Conservation (phyloP, 768 basidiomycete genomes). For the Mycena capillaripes region DNA sequence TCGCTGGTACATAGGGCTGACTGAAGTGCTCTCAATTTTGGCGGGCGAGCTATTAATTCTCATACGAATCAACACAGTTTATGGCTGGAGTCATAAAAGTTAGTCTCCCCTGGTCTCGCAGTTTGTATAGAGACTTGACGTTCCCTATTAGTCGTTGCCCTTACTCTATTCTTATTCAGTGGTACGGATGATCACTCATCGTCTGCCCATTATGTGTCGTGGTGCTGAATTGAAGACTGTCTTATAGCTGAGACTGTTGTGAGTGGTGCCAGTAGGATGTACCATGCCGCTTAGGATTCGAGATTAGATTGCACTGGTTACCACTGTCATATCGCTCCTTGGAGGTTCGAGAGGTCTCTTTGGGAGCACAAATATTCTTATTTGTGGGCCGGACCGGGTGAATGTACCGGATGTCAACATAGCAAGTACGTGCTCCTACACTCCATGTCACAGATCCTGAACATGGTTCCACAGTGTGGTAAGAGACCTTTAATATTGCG, state of each 20-base stretch:
- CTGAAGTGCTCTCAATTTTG: conserved; percentile 12
- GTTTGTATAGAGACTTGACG: neutral
- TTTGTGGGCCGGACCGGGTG: neutral
- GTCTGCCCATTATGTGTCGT: neutral
- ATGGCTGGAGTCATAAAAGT: conserved; percentile 11
- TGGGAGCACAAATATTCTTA: conserved; percentile 4
- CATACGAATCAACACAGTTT: conserved; percentile 11
- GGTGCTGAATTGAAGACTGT: neutral
- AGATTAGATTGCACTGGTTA: neutral
- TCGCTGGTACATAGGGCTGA: conserved; percentile 12
- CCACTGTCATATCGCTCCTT: conserved; percentile 1
- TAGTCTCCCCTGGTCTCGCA: neutral
- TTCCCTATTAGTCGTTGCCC: neutral
- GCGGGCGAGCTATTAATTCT: conserved; percentile 10
- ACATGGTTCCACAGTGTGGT: conserved; percentile 3
- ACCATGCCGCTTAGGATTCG: neutral
- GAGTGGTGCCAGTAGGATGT: neutral
- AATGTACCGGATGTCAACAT: conserved; percentile 13
- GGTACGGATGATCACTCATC: neutral
- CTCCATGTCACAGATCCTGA: neutral
- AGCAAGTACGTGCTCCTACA: neutral
- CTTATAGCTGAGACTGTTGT: conserved; percentile 8
- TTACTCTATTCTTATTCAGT: conserved; percentile 12
- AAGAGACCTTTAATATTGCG: neutral
- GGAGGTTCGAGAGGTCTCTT: neutral